Percentiles rank a stretch among this genome's conserved stretches.
Evolutionary conservation across 108 stramenopile genomes (phyloP).

Genomic region (Nannochloropsis gaditana): DNA sequence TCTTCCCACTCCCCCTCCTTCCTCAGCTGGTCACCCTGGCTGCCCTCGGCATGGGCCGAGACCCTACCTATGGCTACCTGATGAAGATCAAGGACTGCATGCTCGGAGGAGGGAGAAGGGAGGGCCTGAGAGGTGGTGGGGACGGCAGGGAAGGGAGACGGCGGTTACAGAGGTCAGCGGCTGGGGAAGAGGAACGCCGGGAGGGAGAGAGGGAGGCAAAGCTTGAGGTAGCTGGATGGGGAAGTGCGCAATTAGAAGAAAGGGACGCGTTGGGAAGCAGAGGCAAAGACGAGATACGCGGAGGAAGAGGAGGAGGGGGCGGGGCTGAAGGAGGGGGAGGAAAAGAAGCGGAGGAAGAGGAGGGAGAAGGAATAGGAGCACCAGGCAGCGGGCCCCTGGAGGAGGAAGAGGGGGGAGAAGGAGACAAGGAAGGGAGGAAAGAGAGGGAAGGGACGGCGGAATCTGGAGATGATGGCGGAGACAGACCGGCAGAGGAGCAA

Average conservation of each 20-base stretch:
- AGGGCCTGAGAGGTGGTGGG: not conserved
- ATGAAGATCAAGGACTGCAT: constrained; percentile 29
- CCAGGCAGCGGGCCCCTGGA: no score
- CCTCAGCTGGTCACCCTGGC: not conserved
- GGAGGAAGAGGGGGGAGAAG: not conserved
- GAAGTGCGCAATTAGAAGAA: no score
- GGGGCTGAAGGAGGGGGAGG: no score
- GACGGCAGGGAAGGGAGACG: not conserved
- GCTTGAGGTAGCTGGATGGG: no score
- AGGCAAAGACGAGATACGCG: no score
- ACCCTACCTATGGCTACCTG: constrained; percentile 20
- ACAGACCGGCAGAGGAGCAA: not conserved
- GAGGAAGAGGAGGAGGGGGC: no score
- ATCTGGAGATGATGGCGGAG: no score
- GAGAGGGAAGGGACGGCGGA: not conserved
- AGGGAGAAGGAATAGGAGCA: no score
- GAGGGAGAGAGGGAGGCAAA: not conserved
- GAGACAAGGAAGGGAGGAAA: not conserved
- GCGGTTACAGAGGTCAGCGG: not conserved
- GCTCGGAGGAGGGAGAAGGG: not conserved
- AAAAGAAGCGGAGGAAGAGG: no score
- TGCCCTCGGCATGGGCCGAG: not conserved
- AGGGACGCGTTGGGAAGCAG: no score
- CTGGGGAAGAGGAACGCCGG: not conserved
- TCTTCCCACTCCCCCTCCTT: not conserved